Conservation (phyloP, 1,139 yeast species). For the Starmera stellimalicola region DNA sequence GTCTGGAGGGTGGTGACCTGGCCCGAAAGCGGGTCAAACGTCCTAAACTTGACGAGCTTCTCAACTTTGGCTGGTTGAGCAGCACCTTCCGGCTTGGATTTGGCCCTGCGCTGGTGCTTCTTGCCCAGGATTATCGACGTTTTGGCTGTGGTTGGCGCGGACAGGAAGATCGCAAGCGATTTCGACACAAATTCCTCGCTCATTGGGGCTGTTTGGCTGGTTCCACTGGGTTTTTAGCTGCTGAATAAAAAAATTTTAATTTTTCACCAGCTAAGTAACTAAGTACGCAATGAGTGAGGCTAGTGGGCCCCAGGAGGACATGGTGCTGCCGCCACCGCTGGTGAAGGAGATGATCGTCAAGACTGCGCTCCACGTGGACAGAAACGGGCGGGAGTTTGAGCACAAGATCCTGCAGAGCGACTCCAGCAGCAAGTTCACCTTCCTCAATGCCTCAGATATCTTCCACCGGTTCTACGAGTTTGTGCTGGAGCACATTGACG, state of each 20-base stretch:
- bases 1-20: constrained; percentile 56
- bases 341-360: constrained; percentile 52
- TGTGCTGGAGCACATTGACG: constrained; percentile 19
- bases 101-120: neutral
- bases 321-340: constrained; percentile 50
- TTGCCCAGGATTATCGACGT: neutral
- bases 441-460: constrained; percentile 45
- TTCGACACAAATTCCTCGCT: neutral
- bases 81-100: neutral
- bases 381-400: constrained; percentile 65
- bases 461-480: constrained; percentile 50
- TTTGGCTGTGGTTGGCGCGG: neutral
- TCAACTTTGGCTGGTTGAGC: neutral
- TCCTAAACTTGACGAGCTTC: constrained; percentile 34
- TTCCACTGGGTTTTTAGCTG: neutral
- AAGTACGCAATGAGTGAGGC: neutral
- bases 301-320: constrained; percentile 30
- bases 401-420: constrained; percentile 42
- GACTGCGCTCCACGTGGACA: constrained; percentile 60
- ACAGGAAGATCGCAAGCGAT: neutral
- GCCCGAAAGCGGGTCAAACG: constrained; percentile 65
- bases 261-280: neutral
- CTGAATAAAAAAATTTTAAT: neutral
- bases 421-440: constrained; percentile 48
- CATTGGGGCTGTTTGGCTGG: neutral